Conservation (phyloP, 768 basidiomycete species). For the Pleurotus tuoliensis region DNA sequence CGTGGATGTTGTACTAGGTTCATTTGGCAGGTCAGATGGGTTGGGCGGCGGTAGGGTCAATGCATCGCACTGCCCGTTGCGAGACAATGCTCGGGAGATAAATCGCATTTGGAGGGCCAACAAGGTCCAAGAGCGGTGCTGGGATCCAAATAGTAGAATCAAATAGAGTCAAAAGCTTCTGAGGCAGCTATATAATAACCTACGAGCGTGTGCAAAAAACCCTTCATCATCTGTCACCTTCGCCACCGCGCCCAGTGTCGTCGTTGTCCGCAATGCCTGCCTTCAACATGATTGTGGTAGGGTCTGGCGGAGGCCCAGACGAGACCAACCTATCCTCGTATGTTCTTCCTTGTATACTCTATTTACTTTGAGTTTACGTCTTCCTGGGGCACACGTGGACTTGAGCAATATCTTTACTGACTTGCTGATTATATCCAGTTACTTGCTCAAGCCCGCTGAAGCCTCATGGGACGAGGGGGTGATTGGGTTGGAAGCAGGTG, state of each 20-base stretch:
- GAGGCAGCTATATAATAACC: no score
- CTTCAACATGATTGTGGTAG: slow-evolving; percentile 79
- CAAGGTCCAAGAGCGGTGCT: no score
- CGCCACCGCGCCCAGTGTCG: background rate
- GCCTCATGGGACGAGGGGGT: slow-evolving; percentile 77
- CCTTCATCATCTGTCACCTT: no score
- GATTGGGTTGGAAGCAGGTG: slow-evolving; percentile 85
- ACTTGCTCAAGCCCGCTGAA: slow-evolving; percentile 73
- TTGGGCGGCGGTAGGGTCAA: background rate
- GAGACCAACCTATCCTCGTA: slow-evolving; percentile 89
- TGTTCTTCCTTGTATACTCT: slow-evolving; percentile 25
- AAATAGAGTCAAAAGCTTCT: no score
- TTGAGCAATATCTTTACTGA: slow-evolving; percentile 4
- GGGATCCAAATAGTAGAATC: no score
- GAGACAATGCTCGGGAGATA: background rate
- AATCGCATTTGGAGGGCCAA: background rate
- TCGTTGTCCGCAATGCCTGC: slow-evolving; percentile 26
- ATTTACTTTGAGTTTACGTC: background rate
- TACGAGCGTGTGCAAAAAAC: no score
- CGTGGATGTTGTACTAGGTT: no score
- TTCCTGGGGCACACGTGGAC: slow-evolving; percentile 9
- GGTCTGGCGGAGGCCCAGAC: slow-evolving; percentile 82
- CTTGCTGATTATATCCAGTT: slow-evolving; percentile 44
- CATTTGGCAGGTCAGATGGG: background rate
- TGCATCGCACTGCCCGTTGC: background rate